A percentile compares a stretch with the other conserved stretches of the same genome.
These are phyloP conservation scores for Septoria petroselini DNA, from an alignment of 2,329 filamentous ascomycete species.

Conservation along the genomic window DNA sequence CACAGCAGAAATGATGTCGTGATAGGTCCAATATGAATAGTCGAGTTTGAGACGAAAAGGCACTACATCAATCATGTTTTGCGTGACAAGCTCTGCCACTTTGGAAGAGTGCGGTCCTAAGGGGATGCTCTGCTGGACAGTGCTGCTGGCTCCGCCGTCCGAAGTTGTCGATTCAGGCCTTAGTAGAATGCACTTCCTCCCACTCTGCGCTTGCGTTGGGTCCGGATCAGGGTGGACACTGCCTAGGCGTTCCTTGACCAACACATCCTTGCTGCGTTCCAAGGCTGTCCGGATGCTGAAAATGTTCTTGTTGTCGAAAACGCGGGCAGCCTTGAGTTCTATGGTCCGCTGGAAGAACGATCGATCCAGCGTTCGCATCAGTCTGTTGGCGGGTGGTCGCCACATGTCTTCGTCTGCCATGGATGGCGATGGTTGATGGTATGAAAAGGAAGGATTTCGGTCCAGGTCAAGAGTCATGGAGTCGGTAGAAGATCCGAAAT, in stretches of 20 bases:
- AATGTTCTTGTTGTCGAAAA: slow-evolving; percentile 73
- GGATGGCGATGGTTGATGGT: background rate
- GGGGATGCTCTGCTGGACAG: background rate
- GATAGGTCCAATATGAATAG: slow-evolving; percentile 84
- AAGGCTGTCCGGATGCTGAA: slow-evolving; percentile 66
- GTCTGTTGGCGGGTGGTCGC: slow-evolving; percentile 75
- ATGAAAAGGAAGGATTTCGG: background rate
- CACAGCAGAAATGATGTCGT: slow-evolving; percentile 78
- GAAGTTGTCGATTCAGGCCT: slow-evolving; percentile 41
- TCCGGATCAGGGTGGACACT: slow-evolving; percentile 63
- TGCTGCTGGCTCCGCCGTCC: background rate
- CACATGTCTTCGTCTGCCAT: slow-evolving; percentile 55
- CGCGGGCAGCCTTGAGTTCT: slow-evolving; percentile 71
- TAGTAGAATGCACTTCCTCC: slow-evolving; percentile 48
- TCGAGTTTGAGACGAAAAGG: slow-evolving; percentile 73
- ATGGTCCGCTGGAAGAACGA: slow-evolving; percentile 76
- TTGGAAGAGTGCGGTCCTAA: slow-evolving; percentile 69
- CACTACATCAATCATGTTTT: slow-evolving; percentile 66
- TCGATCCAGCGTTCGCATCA: slow-evolving; percentile 76
- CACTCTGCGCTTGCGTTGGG: slow-evolving; percentile 47
- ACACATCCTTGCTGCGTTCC: slow-evolving; percentile 61
- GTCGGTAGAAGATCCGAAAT: too few species aligned
- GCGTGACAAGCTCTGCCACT: slow-evolving; percentile 65
- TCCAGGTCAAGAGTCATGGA: background rate
- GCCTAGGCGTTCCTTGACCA: slow-evolving; percentile 62